Conservation (phyloP, 345 rosid species). For the Rhodomyrtus tomentosa region DNA sequence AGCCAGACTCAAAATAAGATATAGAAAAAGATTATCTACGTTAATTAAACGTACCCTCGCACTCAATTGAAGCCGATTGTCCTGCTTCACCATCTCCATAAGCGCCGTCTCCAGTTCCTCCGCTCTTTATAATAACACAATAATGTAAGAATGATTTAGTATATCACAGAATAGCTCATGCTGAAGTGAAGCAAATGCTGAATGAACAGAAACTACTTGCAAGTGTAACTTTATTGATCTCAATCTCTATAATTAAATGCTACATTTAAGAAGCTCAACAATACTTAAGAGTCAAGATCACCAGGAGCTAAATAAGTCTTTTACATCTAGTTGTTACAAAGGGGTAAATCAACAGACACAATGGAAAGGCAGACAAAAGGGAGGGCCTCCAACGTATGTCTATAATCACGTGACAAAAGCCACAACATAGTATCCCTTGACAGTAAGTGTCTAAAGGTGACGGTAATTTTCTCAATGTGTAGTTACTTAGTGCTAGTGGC, state of each 20-base stretch:
- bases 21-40: neutral
- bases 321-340: neutral
- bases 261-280: neutral
- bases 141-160: neutral
- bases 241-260: neutral
- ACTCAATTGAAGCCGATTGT: conserved; percentile 63
- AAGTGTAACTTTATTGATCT: neutral
- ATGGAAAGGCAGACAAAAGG: neutral
- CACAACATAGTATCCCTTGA: neutral
- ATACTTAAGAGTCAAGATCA: neutral
- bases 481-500: neutral
- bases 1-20: neutral
- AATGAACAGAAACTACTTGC: neutral
- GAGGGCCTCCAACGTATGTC: neutral
- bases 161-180: neutral
- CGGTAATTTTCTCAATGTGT: neutral
- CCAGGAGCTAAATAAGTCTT: neutral
- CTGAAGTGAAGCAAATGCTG: neutral
- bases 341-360: neutral
- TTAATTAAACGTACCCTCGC: conserved; percentile 46
- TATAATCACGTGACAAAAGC: neutral
- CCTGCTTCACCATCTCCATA: conserved; percentile 87
- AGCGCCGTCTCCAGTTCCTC: conserved; percentile 96
- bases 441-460: neutral
- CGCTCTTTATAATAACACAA: conserved; percentile 40